Evolutionary conservation across 2,329 filamentous ascomycete species (phyloP), one percentile per base, ranked within the genome.

Genomic region (Aspergillus oerlinghausenensis): DNA sequence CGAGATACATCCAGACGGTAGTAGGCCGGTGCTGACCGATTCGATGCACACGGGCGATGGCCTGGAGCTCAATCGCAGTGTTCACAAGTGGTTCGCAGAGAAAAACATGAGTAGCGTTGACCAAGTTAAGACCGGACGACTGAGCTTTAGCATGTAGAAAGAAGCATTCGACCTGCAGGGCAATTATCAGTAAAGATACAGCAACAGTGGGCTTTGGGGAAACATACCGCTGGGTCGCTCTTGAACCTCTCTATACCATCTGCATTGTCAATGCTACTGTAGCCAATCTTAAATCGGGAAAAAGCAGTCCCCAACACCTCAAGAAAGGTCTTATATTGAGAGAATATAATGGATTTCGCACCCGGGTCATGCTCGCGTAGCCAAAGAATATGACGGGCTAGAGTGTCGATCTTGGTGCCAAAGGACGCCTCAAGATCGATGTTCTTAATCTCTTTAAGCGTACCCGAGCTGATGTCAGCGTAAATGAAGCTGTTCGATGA

Each of bases 71-170:
- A 17, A 99, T 85, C 0, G 92, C 92, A 0, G 93, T 93, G 69
- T 97, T 96, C 64, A 97, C 85, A 3, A 97, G 79, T 2, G 94
- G 94, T 70, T 99, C 94, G 71, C 92, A 96, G 4, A 99, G 82
- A 68, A 97, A 95, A 1, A 97, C 92, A 69, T 97, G 92, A 50
- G 86, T 96, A 4, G 93, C 94, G 66, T 95, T 93, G 62, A 96
- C 88, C 0, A 99, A 82, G 60, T 96, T 97, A 29, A 99, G 80
- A 0, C 94, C 94, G 1, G 89, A 92, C 0, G 90, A 88, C 70
- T 96, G 90, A 0, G 90, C 89, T 62, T 92, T 89, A 5, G 92
- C 92, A 69, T 97, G 92, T 14, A 99, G 82, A 3, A 97, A 80
- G 64, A 99, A 93, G 64, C 89, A 92, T 70, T 97, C 91, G 5